Base-by-base conservation (phyloP, 345 rosid species). In the Gossypium anomalum region DNA sequence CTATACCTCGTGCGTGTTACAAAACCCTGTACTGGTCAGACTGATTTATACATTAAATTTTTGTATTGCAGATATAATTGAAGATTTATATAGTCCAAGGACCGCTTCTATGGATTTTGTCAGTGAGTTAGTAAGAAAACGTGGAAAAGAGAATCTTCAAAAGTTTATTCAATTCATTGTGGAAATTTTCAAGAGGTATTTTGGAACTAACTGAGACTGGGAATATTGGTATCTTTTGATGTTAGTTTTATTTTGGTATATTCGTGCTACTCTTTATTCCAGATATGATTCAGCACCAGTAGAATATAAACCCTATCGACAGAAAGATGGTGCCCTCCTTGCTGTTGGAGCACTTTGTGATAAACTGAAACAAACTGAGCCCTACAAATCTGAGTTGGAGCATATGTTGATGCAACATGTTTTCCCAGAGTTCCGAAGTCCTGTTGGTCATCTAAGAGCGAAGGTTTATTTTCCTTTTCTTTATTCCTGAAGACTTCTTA, bases 51-150 rank as follows among this genome's bases (percentile, higher is more conserved):
- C 45, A 59, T 76, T 74, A 10, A n/a, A 19, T 63, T 84, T 45
- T 27, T 80, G 51, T 76, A 52, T 61, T 81, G 76, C 83, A 96
- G 99, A 96, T 92, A 96, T 96, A 55, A 96, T 96, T 79, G 99
- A 96, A 86, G 99, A 96, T 85, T 86, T 96, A 80, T 96, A 96
- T 76, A 96, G 99, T 85, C 95, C 98, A 13, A 83, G 98, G 75
- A 93, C 99, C 20, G 98, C 99, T 48, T 80, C 99, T 49, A 93
- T 93, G 97, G 99, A 96, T 80, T 96, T 96, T 85, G 98, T 93
- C 71, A 93, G 91, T 75, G 99, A 96, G 85, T 82, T 96, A 81
- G 95, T 96, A 66, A 85, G 97, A 75, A 96, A 93, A 85, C 97
- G 97, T 69, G 97, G 94, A 75, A 92, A 96, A 78, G 97, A 88